These are phyloP conservation scores for Actinomucor elegans DNA, from an alignment of 371 early-diverging fungal genomes.

Conservation along the genomic window DNA sequence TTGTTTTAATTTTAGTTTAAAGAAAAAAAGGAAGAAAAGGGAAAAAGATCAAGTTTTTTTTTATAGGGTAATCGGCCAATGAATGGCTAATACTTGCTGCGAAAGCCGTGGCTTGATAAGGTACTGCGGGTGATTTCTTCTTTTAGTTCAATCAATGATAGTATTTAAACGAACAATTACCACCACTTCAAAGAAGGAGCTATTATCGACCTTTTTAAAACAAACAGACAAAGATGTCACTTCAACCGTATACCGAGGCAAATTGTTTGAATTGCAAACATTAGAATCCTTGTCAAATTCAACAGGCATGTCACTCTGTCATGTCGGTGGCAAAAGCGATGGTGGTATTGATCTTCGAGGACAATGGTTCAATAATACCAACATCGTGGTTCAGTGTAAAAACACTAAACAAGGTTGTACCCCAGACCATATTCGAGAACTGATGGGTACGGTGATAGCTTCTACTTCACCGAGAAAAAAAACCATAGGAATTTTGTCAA, in stretches of 20 bases:
- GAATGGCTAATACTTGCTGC: not conserved
- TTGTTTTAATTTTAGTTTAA: not conserved
- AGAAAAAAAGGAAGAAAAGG: slow-evolving; percentile 2
- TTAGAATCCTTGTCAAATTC: slow-evolving; percentile 18
- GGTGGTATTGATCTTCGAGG: slow-evolving; percentile 46
- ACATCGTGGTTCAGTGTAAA: slow-evolving; percentile 37
- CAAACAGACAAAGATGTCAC: slow-evolving; percentile 22
- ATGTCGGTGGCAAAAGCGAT: slow-evolving; percentile 43
- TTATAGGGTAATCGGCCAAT: not conserved
- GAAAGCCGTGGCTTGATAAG: not conserved
- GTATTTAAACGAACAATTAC: too few species aligned
- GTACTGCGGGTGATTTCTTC: not conserved
- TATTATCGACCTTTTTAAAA: slow-evolving; percentile 7
- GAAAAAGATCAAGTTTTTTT: not conserved
- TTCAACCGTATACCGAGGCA: slow-evolving; percentile 31
- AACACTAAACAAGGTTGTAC: slow-evolving; percentile 39
- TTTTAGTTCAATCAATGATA: too few species aligned
- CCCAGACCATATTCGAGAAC: slow-evolving; percentile 40
- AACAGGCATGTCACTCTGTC: slow-evolving; percentile 37
- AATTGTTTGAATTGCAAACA: slow-evolving; percentile 44
- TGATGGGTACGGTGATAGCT: slow-evolving; percentile 32
- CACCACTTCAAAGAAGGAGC: not conserved
- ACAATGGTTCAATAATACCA: slow-evolving; percentile 24
- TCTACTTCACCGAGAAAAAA: not conserved
- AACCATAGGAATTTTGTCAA: slow-evolving; percentile 34